Conservation (phyloP, 306 rosid genomes). For the Bauhinia variegata region DNA sequence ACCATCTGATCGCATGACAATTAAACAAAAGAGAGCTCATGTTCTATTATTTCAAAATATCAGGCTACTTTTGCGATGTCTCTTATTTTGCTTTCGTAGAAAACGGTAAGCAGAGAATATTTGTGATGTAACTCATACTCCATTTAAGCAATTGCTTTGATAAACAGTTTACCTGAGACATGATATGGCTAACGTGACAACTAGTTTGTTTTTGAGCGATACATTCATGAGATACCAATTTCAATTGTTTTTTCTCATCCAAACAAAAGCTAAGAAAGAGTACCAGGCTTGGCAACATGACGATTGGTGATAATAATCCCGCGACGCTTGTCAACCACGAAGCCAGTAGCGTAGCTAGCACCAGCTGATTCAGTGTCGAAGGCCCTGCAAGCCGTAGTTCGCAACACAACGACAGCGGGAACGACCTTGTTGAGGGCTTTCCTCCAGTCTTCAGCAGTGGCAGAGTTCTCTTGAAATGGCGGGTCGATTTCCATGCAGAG, state of each 20-base stretch:
- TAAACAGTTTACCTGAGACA: background rate
- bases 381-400: slow-evolving; percentile 83
- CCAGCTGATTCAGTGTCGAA: slow-evolving; percentile 95
- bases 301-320: slow-evolving; percentile 97
- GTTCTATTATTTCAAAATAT: background rate
- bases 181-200: background rate
- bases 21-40: background rate
- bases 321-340: slow-evolving; percentile 87
- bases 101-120: too few relatives aligned
- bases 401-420: slow-evolving; percentile 86
- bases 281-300: slow-evolving; percentile 95
- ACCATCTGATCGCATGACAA: background rate
- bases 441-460: slow-evolving; percentile 93
- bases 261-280: background rate
- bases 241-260: background rate
- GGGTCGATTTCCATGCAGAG: slow-evolving; percentile 89
- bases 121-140: too few relatives aligned
- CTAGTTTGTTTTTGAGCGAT: background rate
- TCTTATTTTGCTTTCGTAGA: background rate
- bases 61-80: background rate
- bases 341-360: slow-evolving; percentile 88
- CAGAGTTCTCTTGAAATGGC: slow-evolving; percentile 63
- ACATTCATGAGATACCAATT: background rate
- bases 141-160: too few relatives aligned
- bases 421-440: slow-evolving; percentile 79